A percentile compares a stretch with the other conserved stretches of the same genome.
phyloP scores from a whole-genome alignment of 257 asterid species.

The Solanum dulcamara region DNA sequence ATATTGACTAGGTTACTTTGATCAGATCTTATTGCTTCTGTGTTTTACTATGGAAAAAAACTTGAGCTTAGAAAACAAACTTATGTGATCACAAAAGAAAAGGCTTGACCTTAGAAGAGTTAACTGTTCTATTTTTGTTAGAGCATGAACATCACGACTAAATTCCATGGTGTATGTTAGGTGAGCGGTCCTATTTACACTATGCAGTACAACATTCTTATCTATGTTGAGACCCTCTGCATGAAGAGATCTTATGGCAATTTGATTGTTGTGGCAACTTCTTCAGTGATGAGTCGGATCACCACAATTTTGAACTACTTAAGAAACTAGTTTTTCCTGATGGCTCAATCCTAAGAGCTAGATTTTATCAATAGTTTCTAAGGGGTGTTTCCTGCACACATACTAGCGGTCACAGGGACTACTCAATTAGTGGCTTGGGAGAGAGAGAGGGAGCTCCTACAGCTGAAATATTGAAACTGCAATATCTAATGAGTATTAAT shows the following conservation, averaged over 20 bases:
- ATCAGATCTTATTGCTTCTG: neutral
- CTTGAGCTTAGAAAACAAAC: neutral
- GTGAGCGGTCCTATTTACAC: constrained; percentile 8
- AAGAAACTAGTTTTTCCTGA: constrained; percentile 50
- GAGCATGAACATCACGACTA: constrained; percentile 43
- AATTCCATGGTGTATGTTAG: constrained; percentile 61
- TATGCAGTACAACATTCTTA: neutral
- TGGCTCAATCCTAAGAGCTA: constrained; percentile 58
- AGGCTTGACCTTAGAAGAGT: neutral
- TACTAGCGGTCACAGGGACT: neutral
- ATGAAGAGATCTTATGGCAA: neutral
- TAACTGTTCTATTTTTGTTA: neutral
- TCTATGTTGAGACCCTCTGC: neutral
- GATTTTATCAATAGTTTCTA: neutral
- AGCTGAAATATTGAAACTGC: neutral
- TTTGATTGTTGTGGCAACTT: neutral
- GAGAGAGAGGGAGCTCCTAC: neutral
- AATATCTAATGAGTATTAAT: neutral
- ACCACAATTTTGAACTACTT: constrained; percentile 48
- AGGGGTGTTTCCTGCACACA: neutral
- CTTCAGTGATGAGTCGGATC: constrained; percentile 41
- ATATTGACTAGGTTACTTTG: constrained; percentile 1
- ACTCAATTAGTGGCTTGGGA: neutral
- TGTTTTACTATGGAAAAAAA: neutral
- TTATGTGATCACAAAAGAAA: neutral